These are phyloP conservation scores for Pseudogymnoascus sp. DNA, from an alignment of 2,329 filamentous ascomycete genomes.

Conservation along the genomic window DNA sequence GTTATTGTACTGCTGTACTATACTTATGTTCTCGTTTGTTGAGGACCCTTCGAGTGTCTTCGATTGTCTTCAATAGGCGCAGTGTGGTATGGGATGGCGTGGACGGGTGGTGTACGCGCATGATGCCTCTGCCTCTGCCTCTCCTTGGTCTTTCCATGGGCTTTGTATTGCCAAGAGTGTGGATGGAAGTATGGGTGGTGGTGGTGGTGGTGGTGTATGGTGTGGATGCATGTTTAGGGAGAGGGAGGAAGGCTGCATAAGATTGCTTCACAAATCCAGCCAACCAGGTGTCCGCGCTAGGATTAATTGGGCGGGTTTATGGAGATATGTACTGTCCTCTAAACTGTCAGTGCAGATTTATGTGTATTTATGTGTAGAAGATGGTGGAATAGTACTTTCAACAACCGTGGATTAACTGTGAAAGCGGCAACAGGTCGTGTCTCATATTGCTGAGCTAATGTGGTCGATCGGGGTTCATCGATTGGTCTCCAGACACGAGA, in stretches of 20 bases:
- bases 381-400: neutral
- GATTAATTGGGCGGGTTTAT: neutral
- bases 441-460: neutral
- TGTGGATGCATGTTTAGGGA: neutral
- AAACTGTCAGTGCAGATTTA: neutral
- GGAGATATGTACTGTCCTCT: neutral
- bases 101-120: neutral
- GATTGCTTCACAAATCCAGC: neutral
- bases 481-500: neutral
- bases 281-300: neutral
- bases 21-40: neutral
- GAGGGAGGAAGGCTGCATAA: neutral
- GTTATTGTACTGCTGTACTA: neutral
- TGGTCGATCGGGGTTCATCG: neutral
- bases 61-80: neutral
- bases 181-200: neutral
- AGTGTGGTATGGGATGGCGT: neutral
- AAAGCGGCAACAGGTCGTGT: constrained; percentile 6
- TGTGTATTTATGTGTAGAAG: neutral
- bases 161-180: neutral
- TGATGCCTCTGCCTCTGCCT: neutral
- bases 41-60: neutral
- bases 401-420: neutral
- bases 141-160: neutral
- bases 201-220: neutral